phyloP scores from a whole-genome alignment of 805 yeast genomes.

The Starmera caribaea region DNA sequence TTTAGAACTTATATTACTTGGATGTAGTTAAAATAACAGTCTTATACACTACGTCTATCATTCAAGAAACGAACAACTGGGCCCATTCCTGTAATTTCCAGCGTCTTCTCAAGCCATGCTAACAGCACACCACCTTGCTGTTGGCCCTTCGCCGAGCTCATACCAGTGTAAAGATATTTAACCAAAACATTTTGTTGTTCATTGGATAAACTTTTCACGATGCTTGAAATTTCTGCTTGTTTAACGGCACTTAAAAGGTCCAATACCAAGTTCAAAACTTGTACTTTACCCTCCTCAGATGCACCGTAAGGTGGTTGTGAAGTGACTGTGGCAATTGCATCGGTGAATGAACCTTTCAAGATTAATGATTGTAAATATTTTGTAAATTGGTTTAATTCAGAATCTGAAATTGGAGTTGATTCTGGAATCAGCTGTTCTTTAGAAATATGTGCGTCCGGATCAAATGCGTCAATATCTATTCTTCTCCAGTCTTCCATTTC shows the following conservation, averaged over 20 bases:
- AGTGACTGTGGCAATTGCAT: slow-evolving; percentile 57
- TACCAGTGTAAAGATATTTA: slow-evolving; percentile 79
- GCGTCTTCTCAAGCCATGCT: slow-evolving; percentile 88
- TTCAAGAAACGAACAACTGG: slow-evolving; percentile 79
- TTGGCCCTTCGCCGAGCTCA: slow-evolving; percentile 69
- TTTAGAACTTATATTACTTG: background rate
- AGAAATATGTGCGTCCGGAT: slow-evolving; percentile 62
- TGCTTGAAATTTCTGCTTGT: slow-evolving; percentile 52
- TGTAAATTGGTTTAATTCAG: slow-evolving; percentile 45
- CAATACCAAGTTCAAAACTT: slow-evolving; percentile 47
- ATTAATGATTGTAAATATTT: slow-evolving; percentile 51
- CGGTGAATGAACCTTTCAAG: slow-evolving; percentile 61
- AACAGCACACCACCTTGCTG: slow-evolving; percentile 80
- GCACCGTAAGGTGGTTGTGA: slow-evolving; percentile 80
- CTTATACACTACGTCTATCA: slow-evolving; percentile 71
- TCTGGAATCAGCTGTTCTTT: slow-evolving; percentile 53
- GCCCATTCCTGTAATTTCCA: slow-evolving; percentile 78
- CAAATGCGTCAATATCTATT: slow-evolving; percentile 87
- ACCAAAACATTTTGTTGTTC: slow-evolving; percentile 70
- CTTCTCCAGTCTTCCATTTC: slow-evolving; percentile 68
- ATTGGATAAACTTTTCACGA: slow-evolving; percentile 48
- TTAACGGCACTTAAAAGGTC: slow-evolving; percentile 63
- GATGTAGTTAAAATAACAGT: no score
- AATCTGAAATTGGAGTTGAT: slow-evolving; percentile 30
- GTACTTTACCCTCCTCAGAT: slow-evolving; percentile 41